phyloP scores from a whole-genome alignment of 441 rosid genomes.

The Bocquillonia castaneifolia region DNA sequence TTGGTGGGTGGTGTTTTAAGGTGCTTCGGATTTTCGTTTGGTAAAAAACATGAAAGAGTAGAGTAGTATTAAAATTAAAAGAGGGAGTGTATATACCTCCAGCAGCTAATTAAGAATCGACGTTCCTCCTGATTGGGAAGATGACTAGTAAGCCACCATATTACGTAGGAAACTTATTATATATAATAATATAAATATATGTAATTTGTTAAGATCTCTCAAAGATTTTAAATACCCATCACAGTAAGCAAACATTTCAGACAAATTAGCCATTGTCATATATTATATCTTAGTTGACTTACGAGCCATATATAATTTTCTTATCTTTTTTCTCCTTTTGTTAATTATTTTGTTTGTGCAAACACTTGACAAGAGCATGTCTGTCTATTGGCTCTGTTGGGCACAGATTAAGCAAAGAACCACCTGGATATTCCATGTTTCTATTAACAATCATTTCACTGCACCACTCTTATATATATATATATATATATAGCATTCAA shows the following conservation, averaged over 20 bases:
- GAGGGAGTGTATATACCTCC: constrained; percentile 17
- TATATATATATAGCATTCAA: constrained; percentile 20
- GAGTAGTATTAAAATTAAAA: too few relatives aligned
- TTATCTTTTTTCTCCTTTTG: not conserved
- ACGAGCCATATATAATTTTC: not conserved
- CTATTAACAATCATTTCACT: constrained; percentile 33
- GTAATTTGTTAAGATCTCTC: not conserved
- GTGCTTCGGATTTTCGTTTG: constrained; percentile 17
- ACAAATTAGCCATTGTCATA: constrained; percentile 8
- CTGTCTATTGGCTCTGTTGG: constrained; percentile 31
- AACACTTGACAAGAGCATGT: constrained; percentile 12
- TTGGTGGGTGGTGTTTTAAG: constrained; percentile 22
- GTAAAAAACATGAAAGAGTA: constrained; percentile 22
- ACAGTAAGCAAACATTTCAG: constrained; percentile 23
- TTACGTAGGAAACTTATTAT: constrained; percentile 24
- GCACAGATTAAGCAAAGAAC: constrained; percentile 10
- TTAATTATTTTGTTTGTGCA: constrained; percentile 16
- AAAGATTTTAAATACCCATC: constrained; percentile 21
- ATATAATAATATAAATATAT: too few relatives aligned
- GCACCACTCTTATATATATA: constrained; percentile 13
- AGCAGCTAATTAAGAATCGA: constrained; percentile 30
- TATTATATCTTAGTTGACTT: constrained; percentile 30
- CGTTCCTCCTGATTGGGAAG: constrained; percentile 42
- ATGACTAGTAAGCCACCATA: constrained; percentile 41
- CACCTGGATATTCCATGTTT: constrained; percentile 24